Base-by-base conservation (phyloP, 768 basidiomycete genomes). In the Cyathus striatus region DNA sequence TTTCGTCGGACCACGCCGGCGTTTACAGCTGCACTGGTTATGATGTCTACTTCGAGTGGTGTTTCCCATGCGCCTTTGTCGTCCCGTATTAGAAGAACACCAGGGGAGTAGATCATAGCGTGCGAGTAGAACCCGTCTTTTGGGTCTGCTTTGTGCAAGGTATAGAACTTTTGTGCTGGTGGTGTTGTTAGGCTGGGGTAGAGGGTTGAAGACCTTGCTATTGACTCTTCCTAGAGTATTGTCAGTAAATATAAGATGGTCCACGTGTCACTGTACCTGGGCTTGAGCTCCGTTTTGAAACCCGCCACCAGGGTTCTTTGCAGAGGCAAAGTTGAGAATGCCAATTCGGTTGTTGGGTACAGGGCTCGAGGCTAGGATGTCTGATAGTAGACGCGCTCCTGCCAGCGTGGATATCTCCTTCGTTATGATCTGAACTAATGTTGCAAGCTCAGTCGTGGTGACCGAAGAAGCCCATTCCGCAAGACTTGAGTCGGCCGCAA, bases 281-380 rank as follows among this genome's bases (percentile, higher is more conserved):
- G 62, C 84, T 45, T 73, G 73, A 1, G 83, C 75, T 23, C 84
- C 85, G 30, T 50, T 63, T 40, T 76, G 65, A 57, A 87, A 87
- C 2, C 85, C 85, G 4, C 85, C 83, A 2, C 84, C 83, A 2
- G 81, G 79, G 18, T 76, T 74, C 41, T 69, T 80, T 9, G 85
- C 83, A 1, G 80, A 81, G 1, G 84, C 85, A 51, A 87, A 86
- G 53, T 79, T 86, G 14, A 88, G 76, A 21, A 86, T 62, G n/a
- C 82, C 84, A 20, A 83, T 58, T 38, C 68, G 60, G 37, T 48
- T 9, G n/a, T 18, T 1, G 35, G 18, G 16, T 23, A 27, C n/a
- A 35, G 26, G 34, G n/a, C 22, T 10, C 2, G 49, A 33, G 17
- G 42, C 40, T 14, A 51, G 39, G 16, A 32, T 17, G 9, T 25